phyloP scores from a whole-genome alignment of 371 early-diverging fungal species.

The Zychaea mexicana region DNA sequence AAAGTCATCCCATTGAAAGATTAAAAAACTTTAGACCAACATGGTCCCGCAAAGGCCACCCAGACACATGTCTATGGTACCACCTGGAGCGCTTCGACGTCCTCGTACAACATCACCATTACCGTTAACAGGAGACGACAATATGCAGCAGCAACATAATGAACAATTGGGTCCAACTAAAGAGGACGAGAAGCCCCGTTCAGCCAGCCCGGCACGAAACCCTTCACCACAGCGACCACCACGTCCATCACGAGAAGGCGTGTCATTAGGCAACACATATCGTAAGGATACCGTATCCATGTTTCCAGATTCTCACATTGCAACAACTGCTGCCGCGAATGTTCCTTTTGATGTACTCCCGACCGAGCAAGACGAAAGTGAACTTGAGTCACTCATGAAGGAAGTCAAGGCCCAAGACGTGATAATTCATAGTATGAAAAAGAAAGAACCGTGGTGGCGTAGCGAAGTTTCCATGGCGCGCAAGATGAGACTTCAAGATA shows the following conservation, averaged over 20 bases:
- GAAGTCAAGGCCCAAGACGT: conserved; percentile 44
- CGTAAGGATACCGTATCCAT: conserved; percentile 13
- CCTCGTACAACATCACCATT: conserved; percentile 46
- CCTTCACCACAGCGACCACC: conserved; percentile 14
- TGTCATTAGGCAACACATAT: background rate
- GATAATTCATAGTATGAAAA: conserved; percentile 45
- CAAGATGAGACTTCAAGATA: conserved; percentile 20
- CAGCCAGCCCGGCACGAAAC: background rate
- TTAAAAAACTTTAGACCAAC: background rate
- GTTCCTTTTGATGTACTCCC: background rate
- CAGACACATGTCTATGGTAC: conserved; percentile 45
- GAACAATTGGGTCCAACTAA: background rate
- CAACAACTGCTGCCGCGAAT: background rate
- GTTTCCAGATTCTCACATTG: conserved; percentile 7
- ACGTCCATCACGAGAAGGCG: conserved; percentile 11
- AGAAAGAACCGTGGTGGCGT: conserved; percentile 57
- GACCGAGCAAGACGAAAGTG: conserved; percentile 10
- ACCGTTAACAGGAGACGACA: background rate
- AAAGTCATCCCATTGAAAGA: background rate
- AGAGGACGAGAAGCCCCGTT: background rate
- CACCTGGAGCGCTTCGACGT: conserved; percentile 50
- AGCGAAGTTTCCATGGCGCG: conserved; percentile 49
- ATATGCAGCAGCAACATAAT: background rate
- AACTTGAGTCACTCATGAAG: conserved; percentile 28
- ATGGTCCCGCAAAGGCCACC: conserved; percentile 29